A percentile compares a stretch with the other conserved stretches of the same genome.
Evolutionary conservation across 805 yeast genomes (phyloP).

Genomic region (Barnettozyma botsteinii): DNA sequence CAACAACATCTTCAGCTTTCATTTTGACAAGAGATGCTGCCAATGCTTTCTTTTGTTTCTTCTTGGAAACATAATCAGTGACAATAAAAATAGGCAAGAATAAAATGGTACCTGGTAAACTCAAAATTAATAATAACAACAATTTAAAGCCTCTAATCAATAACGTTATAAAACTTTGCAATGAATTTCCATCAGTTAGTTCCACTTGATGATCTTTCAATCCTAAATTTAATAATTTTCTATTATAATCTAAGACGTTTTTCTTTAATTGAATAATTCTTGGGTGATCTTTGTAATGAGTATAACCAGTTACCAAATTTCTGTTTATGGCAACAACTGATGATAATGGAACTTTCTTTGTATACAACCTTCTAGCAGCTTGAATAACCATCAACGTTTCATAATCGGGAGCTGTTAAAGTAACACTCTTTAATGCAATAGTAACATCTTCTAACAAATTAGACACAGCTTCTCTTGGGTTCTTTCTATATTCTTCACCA

Average conservation of each 20-base stretch:
- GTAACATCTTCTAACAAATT: slow-evolving; percentile 67
- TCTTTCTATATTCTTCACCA: slow-evolving; percentile 57
- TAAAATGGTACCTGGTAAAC: slow-evolving; percentile 79
- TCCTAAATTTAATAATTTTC: slow-evolving; percentile 55
- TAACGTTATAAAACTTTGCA: slow-evolving; percentile 44
- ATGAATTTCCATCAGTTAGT: slow-evolving; percentile 40
- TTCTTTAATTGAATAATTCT: slow-evolving; percentile 54
- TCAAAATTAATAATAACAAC: slow-evolving; percentile 45
- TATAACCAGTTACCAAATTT: slow-evolving; percentile 76
- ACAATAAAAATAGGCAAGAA: slow-evolving; percentile 83
- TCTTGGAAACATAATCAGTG: slow-evolving; percentile 61
- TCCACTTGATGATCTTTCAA: slow-evolving; percentile 69
- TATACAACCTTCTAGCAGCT: slow-evolving; percentile 84
- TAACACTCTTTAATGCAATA: slow-evolving; percentile 74
- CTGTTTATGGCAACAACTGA: slow-evolving; percentile 85
- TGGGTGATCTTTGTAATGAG: slow-evolving; percentile 68
- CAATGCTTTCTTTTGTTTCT: slow-evolving; percentile 72
- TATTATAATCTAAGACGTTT: slow-evolving; percentile 65
- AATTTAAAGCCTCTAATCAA: slow-evolving; percentile 48
- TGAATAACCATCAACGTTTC: slow-evolving; percentile 93
- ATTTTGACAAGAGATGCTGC: slow-evolving; percentile 90
- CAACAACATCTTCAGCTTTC: slow-evolving; percentile 84
- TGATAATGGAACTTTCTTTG: slow-evolving; percentile 64
- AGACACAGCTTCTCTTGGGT: slow-evolving; percentile 70
- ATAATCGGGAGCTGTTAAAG: slow-evolving; percentile 90